Base-by-base conservation (phyloP, 192 early-diverging fungal genomes). In the Funneliformis mosseae region DNA sequence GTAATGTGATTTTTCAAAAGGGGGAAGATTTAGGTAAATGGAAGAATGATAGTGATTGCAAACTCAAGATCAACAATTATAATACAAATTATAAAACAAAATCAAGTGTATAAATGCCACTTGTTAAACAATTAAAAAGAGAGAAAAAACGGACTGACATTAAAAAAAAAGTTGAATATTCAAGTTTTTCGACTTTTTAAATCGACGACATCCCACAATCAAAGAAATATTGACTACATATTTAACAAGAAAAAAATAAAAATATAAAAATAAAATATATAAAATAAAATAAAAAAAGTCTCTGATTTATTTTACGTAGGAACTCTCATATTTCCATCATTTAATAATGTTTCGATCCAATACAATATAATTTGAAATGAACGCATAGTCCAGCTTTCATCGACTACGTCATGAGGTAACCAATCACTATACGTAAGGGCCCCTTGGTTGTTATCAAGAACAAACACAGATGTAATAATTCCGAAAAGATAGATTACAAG, bases 401-500 rank as follows among this genome's bases (percentile, higher is more conserved):
- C 76, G 9, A n/a, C 12, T 6, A 48, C 27, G 10, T 77, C 76
- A 63, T 63, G 23, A 12, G 59, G 59, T 21, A 60, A 38, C 61
- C 61, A 60, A n/a, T 63, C 76, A 12, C 39, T 43, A 63, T 63
- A 60, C 1, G 59, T 23, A 45, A 74, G 71, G 5, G 82, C 59
- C 9, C 80, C 80, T 12, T 61, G 79, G 28, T 84, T 79, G 61
- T 63, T 85, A 64, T 87, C 86, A 55, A 87, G 80, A 23, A 87
- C 74, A 74, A 87, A 87, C 0, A 85, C 85, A 41, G 84, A 85
- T 18, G 86, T 87, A 28, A 87, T 85, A 59, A 87, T 87, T 23
- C 86, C 86, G 77, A 87, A 87, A 63, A 85, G 67, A 82, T 87
- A 87, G 11, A 87, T 80, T 11, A 87, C 71, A 18, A 87, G 82